Conservation (phyloP, 257 asterid species). For the Solanum dulcamara region DNA sequence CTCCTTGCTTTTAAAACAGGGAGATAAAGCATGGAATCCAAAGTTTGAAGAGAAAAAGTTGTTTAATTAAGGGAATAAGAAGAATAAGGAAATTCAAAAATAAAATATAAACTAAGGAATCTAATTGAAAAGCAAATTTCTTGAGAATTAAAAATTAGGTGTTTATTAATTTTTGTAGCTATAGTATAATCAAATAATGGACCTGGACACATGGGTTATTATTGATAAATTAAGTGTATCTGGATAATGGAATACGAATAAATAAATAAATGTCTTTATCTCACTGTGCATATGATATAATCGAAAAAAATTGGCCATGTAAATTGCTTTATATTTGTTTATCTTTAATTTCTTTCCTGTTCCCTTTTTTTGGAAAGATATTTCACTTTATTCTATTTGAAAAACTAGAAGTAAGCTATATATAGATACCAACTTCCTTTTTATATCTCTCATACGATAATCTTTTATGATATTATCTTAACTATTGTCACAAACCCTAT, state of each 20-base stretch:
- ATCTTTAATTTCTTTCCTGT: not conserved
- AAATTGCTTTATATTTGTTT: not conserved
- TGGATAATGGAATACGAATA: not conserved
- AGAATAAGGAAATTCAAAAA: not conserved
- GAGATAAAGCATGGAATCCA: not conserved
- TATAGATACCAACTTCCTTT: not conserved
- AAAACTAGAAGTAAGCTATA: not conserved
- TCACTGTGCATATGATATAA: not conserved
- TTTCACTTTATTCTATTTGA: not conserved
- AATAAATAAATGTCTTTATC: not conserved
- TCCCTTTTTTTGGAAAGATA: not conserved
- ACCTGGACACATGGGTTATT: not conserved
- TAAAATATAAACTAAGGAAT: not conserved
- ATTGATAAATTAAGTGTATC: not conserved
- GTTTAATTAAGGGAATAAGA: not conserved
- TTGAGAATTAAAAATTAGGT: not conserved
- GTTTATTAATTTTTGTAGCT: not conserved
- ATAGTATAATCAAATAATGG: not conserved
- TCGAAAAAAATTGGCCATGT: not conserved
- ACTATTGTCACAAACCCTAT: not conserved
- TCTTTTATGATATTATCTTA: not conserved
- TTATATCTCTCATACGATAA: not conserved
- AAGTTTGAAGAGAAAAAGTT: not conserved
- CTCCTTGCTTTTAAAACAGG: not conserved
- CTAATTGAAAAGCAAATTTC: not conserved